A percentile compares a stretch with the other conserved stretches of the same genome.
phyloP scores from a whole-genome alignment of 78 protist genomes.

The Dictyostelium capitatum region DNA sequence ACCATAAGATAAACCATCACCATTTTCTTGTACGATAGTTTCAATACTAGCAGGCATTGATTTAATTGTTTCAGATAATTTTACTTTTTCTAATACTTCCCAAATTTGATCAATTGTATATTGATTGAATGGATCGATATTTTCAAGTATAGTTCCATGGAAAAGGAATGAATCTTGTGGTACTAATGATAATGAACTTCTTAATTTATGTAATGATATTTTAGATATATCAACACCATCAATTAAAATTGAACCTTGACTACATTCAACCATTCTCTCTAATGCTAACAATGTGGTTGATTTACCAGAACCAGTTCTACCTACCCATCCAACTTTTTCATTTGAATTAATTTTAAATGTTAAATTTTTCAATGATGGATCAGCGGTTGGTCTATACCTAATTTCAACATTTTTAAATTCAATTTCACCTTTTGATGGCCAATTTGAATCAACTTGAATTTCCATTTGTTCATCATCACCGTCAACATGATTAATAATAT shows the following conservation, averaged over 20 bases:
- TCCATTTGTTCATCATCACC: background rate
- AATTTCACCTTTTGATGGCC: conserved; percentile 86
- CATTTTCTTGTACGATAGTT: conserved; percentile 44
- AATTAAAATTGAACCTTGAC: conserved; percentile 50
- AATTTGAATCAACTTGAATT: conserved; percentile 2
- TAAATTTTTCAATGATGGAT: conserved; percentile 81
- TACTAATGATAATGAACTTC: conserved; percentile 88
- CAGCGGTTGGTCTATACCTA: conserved; percentile 83
- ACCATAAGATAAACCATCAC: conserved; percentile 91
- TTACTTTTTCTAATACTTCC: conserved; percentile 79
- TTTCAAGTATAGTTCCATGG: conserved; percentile 74
- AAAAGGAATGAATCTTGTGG: conserved; percentile 96
- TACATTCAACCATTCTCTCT: conserved; percentile 79
- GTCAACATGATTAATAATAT: conserved; percentile 2
- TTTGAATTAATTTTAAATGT: conserved; percentile 26
- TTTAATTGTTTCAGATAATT: conserved; percentile 17
- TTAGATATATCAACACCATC: conserved; percentile 84
- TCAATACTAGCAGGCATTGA: conserved; percentile 37
- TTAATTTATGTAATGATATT: conserved; percentile 64
- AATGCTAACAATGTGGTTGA: conserved; percentile 77
- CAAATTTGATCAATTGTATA: conserved; percentile 71
- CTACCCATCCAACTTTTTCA: conserved; percentile 91
- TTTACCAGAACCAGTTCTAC: conserved; percentile 94
- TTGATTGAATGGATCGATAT: conserved; percentile 74
- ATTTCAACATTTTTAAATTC: conserved; percentile 76